Base-by-base conservation (phyloP, 768 basidiomycete genomes). In the Mycena crocata region DNA sequence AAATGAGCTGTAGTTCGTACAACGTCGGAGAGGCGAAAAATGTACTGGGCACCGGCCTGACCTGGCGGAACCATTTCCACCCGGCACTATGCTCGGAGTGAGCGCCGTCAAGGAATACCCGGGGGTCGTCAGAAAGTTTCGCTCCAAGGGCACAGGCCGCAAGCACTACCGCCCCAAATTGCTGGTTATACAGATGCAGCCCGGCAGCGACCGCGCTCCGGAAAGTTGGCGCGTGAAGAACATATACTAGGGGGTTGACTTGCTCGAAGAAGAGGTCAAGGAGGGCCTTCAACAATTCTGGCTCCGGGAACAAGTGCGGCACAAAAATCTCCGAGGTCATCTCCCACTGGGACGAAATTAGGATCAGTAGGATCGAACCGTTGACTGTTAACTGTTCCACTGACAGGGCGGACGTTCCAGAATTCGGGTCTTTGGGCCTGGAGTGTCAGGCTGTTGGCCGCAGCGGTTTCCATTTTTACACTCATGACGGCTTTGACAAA, bases 91-190 rank as follows among this genome's bases (percentile, higher is more conserved):
- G 74, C 39, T 58, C 42, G 74, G 69, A 78, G 85, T 48, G 84
- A 76, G 54, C 60, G 21, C 54, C 63, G 34, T 72, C 73, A 14
- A 67, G 64, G 26, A 79, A 37, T 5, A 86, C 81, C 7, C 85
- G 75, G 0, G 79, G 76, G 72, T 89, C 85, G 48, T 84, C 76
- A 15, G 80, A 73, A 59, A 73, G 84, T 19, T 85, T 77, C 0
- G 82, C 70, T 9, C 82, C 88, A 59, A 83, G 73, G 2, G 89
- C 87, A 66, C 85, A 86, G 0, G 87, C 77, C 39, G 83, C 76
- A n/a, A 88, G 74, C 8, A 87, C 80, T 2, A 82, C 72, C 0
- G 74, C 65, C 1, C 79, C 77, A 69, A 89, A 89, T 7, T 75
- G 72, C 7, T 71, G 64, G 59, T 86, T 80, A 5, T 67, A 73